phyloP scores from a whole-genome alignment of 2,329 filamentous ascomycete genomes.

The Lachnellula arida region DNA sequence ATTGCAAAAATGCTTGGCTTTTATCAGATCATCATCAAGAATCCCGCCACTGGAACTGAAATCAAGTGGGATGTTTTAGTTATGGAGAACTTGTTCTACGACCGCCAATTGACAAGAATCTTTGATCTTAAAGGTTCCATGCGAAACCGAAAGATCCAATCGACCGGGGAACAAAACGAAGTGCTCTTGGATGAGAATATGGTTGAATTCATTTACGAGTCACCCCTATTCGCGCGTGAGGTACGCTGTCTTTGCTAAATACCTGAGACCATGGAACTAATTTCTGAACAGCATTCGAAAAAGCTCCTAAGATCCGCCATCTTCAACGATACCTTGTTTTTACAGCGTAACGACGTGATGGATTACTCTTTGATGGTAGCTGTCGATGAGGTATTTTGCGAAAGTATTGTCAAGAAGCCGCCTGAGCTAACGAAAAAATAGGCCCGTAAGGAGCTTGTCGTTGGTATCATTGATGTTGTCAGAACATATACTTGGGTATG shows the following conservation, averaged over 20 bases:
- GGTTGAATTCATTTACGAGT: conserved; percentile 98
- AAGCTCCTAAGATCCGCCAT: conserved; percentile 87
- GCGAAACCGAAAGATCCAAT: conserved; percentile 96
- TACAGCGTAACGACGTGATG: conserved; percentile 96
- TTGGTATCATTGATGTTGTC: conserved; percentile 98
- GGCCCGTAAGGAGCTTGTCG: conserved; percentile 79
- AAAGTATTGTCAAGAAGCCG: background rate
- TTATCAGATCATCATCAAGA: conserved; percentile 96
- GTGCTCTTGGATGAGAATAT: conserved; percentile 97
- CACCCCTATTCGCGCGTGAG: conserved; percentile 88
- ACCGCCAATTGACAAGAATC: conserved; percentile 80
- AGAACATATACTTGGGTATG: conserved; percentile 85
- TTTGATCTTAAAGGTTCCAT: conserved; percentile 98
- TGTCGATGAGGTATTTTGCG: conserved; percentile 64
- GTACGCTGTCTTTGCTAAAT: conserved; percentile 10
- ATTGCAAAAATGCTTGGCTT: conserved; percentile 99
- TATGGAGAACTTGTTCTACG: conserved; percentile 98
- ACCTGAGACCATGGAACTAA: background rate
- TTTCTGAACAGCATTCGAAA: conserved; percentile 63
- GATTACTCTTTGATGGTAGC: conserved; percentile 99
- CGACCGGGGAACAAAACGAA: conserved; percentile 92
- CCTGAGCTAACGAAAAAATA: conserved; percentile 6
- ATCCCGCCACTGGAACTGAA: conserved; percentile 83
- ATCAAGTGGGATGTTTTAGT: conserved; percentile 91
- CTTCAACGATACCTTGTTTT: conserved; percentile 95